These are phyloP conservation scores for Moesziomyces globuligerus DNA, from an alignment of 1,284 basidiomycete species.

Conservation along the genomic window DNA sequence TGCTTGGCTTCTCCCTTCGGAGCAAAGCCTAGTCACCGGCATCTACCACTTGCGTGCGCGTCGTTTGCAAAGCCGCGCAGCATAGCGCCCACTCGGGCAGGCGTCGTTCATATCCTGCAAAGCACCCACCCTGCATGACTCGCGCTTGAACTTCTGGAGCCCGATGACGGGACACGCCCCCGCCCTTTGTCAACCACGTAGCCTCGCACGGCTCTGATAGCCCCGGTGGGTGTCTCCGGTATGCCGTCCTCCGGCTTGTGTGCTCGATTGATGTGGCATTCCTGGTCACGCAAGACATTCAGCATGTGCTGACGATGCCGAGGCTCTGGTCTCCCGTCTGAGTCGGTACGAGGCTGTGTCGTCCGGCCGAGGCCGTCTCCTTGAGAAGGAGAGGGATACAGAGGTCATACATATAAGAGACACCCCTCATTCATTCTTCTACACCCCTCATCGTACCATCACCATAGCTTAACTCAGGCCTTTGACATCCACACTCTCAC, in stretches of 20 bases:
- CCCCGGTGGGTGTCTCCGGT: neutral
- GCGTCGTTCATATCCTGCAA: neutral
- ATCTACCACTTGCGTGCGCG: neutral
- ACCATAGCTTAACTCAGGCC: neutral
- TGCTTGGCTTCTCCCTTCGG: neutral
- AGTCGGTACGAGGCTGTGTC: no score
- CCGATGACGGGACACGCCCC: constrained; percentile 17
- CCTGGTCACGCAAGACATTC: neutral
- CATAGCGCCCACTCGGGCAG: neutral
- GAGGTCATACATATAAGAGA: no score
- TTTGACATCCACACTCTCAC: no score
- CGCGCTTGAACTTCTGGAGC: constrained; percentile 40
- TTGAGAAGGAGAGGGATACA: no score
- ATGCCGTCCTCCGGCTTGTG: neutral
- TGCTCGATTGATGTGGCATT: neutral
- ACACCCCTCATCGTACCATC: neutral
- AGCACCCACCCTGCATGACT: constrained; percentile 1
- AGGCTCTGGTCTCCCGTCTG: no score
- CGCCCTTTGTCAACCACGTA: no score
- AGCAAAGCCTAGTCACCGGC: neutral
- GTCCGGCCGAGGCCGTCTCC: no score
- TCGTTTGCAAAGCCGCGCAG: neutral
- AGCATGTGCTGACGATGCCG: neutral
- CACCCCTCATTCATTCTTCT: no score
- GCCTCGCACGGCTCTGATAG: no score